Conservation (phyloP, 163 green algal species). For the Prototheca cutis region DNA sequence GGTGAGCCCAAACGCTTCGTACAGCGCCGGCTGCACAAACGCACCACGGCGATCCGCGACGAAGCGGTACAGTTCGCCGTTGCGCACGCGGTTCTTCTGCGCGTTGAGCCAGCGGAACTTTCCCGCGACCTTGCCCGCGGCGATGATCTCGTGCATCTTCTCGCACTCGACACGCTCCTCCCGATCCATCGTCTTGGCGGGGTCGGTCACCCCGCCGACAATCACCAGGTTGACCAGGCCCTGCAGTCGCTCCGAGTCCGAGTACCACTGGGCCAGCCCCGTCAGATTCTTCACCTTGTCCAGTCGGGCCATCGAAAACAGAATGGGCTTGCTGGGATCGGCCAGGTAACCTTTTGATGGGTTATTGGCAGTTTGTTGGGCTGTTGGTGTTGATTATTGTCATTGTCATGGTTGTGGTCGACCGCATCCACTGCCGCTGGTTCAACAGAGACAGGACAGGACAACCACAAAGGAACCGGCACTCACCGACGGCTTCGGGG, state of each 20-base stretch:
- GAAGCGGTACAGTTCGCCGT: constrained; percentile 66
- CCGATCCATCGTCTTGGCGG: constrained; percentile 33
- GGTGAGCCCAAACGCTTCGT: constrained; percentile 59
- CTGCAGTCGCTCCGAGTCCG: constrained; percentile 37
- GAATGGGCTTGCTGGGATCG: constrained; percentile 44
- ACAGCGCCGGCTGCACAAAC: constrained; percentile 66
- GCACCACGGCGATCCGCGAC: constrained; percentile 61
- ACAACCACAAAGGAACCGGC: too few relatives aligned
- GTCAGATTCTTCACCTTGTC: constrained; percentile 69
- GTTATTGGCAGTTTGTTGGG: too few relatives aligned
- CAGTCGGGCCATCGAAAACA: constrained; percentile 69
- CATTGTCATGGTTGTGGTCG: too few relatives aligned
- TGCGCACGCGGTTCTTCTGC: constrained; percentile 67
- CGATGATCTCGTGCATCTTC: constrained; percentile 53
- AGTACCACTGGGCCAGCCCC: constrained; percentile 60
- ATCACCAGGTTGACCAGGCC: constrained; percentile 64
- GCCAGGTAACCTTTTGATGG: constrained; percentile 6
- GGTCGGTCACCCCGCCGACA: constrained; percentile 51
- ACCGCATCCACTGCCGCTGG: too few relatives aligned
- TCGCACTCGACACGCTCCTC: constrained; percentile 55
- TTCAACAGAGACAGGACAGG: too few relatives aligned
- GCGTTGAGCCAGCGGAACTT: constrained; percentile 42
- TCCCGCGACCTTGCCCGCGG: constrained; percentile 34
- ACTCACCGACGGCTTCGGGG: too few relatives aligned
- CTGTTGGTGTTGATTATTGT: constrained; percentile 7